phyloP scores from a whole-genome alignment of 345 rosid genomes.

The Hirschfeldia incana region DNA sequence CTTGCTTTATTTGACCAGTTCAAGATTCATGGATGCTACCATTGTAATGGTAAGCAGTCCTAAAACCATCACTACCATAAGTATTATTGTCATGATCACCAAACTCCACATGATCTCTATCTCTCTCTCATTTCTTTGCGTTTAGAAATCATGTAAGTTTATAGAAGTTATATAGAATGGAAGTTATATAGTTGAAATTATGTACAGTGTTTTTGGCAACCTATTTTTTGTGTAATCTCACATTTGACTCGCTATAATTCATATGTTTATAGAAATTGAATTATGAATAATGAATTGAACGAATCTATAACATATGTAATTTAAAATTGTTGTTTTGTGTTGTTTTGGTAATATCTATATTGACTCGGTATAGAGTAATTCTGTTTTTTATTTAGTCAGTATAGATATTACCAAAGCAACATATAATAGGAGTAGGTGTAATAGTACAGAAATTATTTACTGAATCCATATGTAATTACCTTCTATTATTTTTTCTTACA shows the following conservation, averaged over 20 bases:
- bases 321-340: not conserved
- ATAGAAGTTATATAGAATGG: too few relatives aligned
- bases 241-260: not conserved
- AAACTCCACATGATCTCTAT: not conserved
- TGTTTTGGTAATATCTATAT: not conserved
- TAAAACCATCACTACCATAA: not conserved
- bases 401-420: not conserved
- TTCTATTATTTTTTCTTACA: not conserved
- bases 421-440: not conserved
- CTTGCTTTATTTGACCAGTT: not conserved
- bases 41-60: not conserved
- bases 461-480: not conserved
- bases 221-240: not conserved
- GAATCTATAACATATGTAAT: not conserved
- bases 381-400: too few relatives aligned
- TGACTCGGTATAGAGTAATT: not conserved
- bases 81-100: not conserved
- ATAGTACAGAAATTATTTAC: not conserved
- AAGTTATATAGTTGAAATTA: too few relatives aligned
- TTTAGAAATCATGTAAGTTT: too few relatives aligned
- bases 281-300: not conserved
- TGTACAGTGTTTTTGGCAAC: too few relatives aligned
- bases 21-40: not conserved
- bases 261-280: not conserved
- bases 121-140: not conserved